These are phyloP conservation scores for Escallonia rubra DNA, from an alignment of 129 eudicot genomes.

Conservation along the genomic window DNA sequence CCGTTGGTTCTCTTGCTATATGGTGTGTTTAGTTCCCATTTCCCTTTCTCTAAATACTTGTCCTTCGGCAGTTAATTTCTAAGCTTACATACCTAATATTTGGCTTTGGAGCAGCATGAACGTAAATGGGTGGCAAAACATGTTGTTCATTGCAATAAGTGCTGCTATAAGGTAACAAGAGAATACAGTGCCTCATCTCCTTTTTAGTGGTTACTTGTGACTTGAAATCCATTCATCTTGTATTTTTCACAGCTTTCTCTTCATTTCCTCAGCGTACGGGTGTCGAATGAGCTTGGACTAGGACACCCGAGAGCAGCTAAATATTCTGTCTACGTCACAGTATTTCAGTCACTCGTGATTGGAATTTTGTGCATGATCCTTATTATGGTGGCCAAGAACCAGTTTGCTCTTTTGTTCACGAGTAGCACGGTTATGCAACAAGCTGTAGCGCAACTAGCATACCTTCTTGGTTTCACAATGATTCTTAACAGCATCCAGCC, in stretches of 20 bases:
- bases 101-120: constrained; percentile 55
- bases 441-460: constrained; percentile 41
- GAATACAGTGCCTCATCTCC: constrained; percentile 9
- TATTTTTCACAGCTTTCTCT: background rate
- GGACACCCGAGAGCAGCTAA: constrained; percentile 51
- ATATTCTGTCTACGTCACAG: constrained; percentile 44
- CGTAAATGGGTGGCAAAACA: constrained; percentile 37
- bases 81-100: no score
- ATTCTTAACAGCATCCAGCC: constrained; percentile 68
- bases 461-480: constrained; percentile 71
- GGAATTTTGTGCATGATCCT: constrained; percentile 59
- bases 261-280: constrained; percentile 41
- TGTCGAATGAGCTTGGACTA: constrained; percentile 64
- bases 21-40: no score
- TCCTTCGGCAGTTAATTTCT: no score
- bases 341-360: constrained; percentile 48
- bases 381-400: constrained; percentile 27
- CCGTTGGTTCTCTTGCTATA: no score
- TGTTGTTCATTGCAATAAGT: constrained; percentile 41
- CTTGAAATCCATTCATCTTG: constrained; percentile 9
- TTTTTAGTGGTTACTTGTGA: constrained; percentile 28
- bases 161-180: constrained; percentile 41
- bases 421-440: constrained; percentile 29
- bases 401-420: constrained; percentile 36
- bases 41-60: no score